These are phyloP conservation scores for Neonothopanus nambi DNA, from an alignment of 1,284 basidiomycete genomes.

Conservation along the genomic window DNA sequence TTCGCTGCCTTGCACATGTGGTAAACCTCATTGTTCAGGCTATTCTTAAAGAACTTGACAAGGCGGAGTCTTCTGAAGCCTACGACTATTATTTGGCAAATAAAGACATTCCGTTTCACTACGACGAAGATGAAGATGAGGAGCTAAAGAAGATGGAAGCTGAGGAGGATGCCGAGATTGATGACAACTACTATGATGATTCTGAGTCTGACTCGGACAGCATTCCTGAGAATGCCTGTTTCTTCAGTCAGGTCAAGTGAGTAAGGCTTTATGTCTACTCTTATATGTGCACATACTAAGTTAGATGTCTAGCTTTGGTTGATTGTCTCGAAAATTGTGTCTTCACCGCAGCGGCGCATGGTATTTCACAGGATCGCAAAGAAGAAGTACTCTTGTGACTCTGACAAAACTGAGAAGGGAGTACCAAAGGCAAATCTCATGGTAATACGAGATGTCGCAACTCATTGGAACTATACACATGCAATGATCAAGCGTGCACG, in stretches of 20 bases:
- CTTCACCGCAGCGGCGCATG: conserved; percentile 15
- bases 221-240: no score
- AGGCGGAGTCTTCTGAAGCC: conserved; percentile 30
- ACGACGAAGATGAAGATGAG: conserved; percentile 25
- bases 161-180: conserved; percentile 15
- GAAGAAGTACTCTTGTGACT: conserved; percentile 9
- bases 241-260: no score
- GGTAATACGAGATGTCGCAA: conserved; percentile 4
- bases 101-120: conserved; percentile 30
- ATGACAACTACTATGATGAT: conserved; percentile 14
- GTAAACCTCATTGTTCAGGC: no score
- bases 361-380: conserved; percentile 8
- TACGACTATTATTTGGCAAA: conserved; percentile 27
- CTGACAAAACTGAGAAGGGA: neutral
- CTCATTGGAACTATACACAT: conserved; percentile 10
- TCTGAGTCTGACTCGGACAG: no score
- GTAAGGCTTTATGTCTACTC: no score
- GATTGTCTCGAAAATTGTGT: conserved; percentile 16
- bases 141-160: conserved; percentile 19
- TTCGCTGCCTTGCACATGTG: conserved; percentile 21
- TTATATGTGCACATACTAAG: no score
- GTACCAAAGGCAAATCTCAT: neutral
- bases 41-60: conserved; percentile 26
- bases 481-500: conserved; percentile 4
- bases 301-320: conserved; percentile 18